Base-by-base conservation (phyloP, 2,329 filamentous ascomycete species). In the Pseudogymnoascus sp. region DNA sequence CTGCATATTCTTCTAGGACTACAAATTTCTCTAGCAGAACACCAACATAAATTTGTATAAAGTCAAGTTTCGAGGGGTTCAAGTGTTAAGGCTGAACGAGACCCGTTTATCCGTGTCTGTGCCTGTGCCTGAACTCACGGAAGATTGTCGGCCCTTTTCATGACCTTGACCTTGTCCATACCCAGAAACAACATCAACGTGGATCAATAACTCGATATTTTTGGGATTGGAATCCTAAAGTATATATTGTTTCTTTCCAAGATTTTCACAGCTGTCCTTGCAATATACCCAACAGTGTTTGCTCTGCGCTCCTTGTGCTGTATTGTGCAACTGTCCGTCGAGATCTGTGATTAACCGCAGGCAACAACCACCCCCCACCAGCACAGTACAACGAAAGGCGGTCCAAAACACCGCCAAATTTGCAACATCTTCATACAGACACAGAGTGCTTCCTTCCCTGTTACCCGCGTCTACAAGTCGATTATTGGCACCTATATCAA, bases 141-240 rank as follows among this genome's bases (percentile, higher is more conserved):
- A 56, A 56, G n/a, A 56, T 56, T 6, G n/a, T 56, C 50, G 50
- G 50, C 28, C 50, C 50, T 56, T 56, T 56, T 28, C n/a, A 21
- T 35, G 44, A 16, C 12, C 44, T 50, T 50, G 50, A 35, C 50
- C 28, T 56, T 33, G 50, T 14, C 50, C 50, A 56, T 8, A 7
- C n/a, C 25, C 25, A 53, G 10, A 12, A 33, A 33, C 10, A 33
- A 56, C 50, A 56, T 14, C 28, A 35, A 35, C 47, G n/a, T 56
- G 28, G 16, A n/a, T 35, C 28, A 33, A 35, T 33, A 56, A 56
- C 28, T 12, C n/a, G 50, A 56, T 35, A 56, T 33, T 35, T 35
- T 31, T 33, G 21, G 10, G 10, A 5, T 18, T 31, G 23, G 28
- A 56, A 56, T 56, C 28, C 28, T 33, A 18, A 33, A 56, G 16